Percentiles rank a stretch among this genome's conserved stretches.
These are phyloP conservation scores for Thalassiosira livingstoniorum DNA, from an alignment of 352 stramenopile species.

Conservation along the genomic window DNA sequence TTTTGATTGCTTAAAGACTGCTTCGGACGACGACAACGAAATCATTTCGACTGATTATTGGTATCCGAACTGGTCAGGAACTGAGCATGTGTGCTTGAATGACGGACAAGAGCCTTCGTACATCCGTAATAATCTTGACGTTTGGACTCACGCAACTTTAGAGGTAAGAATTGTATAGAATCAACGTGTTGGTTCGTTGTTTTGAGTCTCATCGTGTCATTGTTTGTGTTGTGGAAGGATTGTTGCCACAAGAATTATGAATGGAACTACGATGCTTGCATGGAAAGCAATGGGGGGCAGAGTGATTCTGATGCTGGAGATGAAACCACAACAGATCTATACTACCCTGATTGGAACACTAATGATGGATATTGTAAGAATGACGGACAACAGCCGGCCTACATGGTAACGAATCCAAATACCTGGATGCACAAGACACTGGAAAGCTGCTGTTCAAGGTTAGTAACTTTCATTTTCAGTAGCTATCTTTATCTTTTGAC, in stretches of 20 bases:
- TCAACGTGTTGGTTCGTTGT: no score
- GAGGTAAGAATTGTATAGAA: no score
- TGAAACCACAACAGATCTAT: no score
- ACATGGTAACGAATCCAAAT: neutral
- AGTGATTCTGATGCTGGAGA: neutral
- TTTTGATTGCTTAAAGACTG: no score
- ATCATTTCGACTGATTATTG: no score
- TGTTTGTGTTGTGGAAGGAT: neutral
- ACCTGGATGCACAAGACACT: constrained; percentile 1
- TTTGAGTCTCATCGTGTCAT: no score
- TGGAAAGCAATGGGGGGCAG: neutral
- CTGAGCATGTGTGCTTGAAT: neutral
- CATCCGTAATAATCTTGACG: neutral
- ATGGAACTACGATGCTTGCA: neutral
- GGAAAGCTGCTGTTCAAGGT: neutral
- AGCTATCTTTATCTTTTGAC: no score
- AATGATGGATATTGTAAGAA: neutral
- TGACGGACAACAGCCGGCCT: neutral
- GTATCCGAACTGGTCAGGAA: neutral
- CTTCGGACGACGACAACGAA: no score
- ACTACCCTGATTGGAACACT: neutral
- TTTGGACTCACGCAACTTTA: no score
- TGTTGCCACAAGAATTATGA: neutral
- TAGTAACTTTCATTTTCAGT: no score
- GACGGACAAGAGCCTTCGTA: neutral